Base-by-base conservation (phyloP, 2,329 filamentous ascomycete species). In the Penicillium sp. region DNA sequence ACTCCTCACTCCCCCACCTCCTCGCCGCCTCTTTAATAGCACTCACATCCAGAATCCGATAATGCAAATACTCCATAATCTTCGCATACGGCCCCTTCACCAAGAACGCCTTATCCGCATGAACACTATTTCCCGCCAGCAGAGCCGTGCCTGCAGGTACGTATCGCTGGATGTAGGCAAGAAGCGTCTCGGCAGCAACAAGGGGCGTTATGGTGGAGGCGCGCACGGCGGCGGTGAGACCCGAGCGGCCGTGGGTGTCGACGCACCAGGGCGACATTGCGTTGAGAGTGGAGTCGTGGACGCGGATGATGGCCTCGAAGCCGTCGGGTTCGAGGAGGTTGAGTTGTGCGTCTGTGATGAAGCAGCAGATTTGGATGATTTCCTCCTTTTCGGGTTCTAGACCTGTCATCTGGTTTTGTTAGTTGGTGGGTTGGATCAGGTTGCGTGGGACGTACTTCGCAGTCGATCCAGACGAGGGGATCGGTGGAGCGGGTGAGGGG, bases 31-130 rank as follows among this genome's bases (percentile, higher is more conserved):
- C 93, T 72, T 97, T 97, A 62, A 97, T 80, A 38, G 83, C 80
- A 68, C 89, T 96, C 44, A 97, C 89, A 66, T 98, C 93, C 39
- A 97, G 72, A 53, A 98, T 86, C 13, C 93, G 81, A 70, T 98
- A 89, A 69, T 95, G 87, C 56, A 98, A 74, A 68, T 93, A 81
- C 46, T 86, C 80, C 40, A 87, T 71, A 1, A 95, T 82, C 49
- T 76, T 73, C 31, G 76, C 79, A 69, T 91, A 98, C 0, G 90
- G 89, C 46, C 76, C 77, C 52, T 80, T 79, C 4, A 81, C 76
- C 49, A 98, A 74, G 64, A 98, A 98, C 1, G 81, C 81, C 59
- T 82, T 82, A 69, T 98, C 93, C 3, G 86, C 88, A 65, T 98
- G 91, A 22, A 98, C 87, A 47, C 85, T 93, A 70, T 95, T 98